These are phyloP conservation scores for Claviceps humidiphila DNA, from an alignment of 2,329 filamentous ascomycete genomes.

Conservation along the genomic window DNA sequence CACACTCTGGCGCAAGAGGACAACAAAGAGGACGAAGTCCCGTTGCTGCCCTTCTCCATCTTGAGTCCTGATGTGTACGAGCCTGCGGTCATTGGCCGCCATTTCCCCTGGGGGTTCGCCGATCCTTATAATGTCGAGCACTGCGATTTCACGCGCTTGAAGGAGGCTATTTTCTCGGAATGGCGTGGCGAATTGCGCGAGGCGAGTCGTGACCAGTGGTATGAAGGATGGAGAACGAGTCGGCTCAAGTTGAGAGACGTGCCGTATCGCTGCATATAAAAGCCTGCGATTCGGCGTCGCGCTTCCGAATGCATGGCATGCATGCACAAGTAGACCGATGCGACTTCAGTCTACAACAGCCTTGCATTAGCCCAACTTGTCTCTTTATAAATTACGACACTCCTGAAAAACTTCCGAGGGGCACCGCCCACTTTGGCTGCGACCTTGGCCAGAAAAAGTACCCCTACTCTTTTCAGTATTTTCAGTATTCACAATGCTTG, in stretches of 20 bases:
- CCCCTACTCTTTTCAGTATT: background rate
- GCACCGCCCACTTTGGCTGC: background rate
- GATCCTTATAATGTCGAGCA: constrained; percentile 84
- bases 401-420: background rate
- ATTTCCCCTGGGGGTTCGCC: constrained; percentile 94
- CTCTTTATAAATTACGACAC: background rate
- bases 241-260: constrained; percentile 43
- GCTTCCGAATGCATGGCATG: background rate
- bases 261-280: constrained; percentile 23
- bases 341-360: background rate
- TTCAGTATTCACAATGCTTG: background rate
- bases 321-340: background rate
- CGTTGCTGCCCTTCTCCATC: constrained; percentile 78
- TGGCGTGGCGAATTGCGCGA: constrained; percentile 88
- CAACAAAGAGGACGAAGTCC: constrained; percentile 38
- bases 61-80: constrained; percentile 91
- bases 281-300: background rate
- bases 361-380: background rate
- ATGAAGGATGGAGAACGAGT: constrained; percentile 83
- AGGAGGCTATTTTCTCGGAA: constrained; percentile 83
- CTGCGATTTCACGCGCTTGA: constrained; percentile 84
- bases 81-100: constrained; percentile 63
- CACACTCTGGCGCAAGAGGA: constrained; percentile 31
- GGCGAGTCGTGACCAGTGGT: constrained; percentile 84
- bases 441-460: background rate